Evolutionary conservation across 108 stramenopile genomes (phyloP), one percentile per base, ranked within the genome.

Genomic region (Nannochloropsis salina): DNA sequence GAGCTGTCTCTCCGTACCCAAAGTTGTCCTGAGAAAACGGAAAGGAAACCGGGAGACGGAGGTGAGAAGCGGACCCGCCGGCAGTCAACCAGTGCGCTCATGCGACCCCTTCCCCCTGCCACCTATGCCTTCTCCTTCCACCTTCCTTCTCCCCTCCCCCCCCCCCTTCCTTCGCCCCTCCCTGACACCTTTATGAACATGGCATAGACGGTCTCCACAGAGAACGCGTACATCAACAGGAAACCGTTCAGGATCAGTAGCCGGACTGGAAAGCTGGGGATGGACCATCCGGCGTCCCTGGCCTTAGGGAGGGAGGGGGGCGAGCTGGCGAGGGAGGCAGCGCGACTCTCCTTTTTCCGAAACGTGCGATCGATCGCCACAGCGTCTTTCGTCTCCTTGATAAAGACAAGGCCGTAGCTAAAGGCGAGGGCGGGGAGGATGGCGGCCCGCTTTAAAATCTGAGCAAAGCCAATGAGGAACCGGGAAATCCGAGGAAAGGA

Each of bases 141-240:
- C n/a, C n/a, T n/a, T n/a, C n/a, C n/a, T n/a, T n/a, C n/a, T n/a
- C n/a, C n/a, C 61, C 61, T 74, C 61, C 61, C 61, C 61, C n/a
- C 2, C n/a, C 61, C 61, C 61, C n/a, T 74, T n/a, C 61, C 4
- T 2, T 2, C 61, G 2, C 61, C 61, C 61, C n/a, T n/a, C 61
- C 5, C 61, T 15, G 20, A 11, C 41, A 88, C 87, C 89, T 91
- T 89, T 44, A 91, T 80, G 80, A 91, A 90, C 89, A 90, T 90
- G 41, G 89, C 90, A 80, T 91, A 91, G 43, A 91, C 84, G 42
- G 89, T 89, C n/a, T n/a, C n/a, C n/a, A n/a, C n/a, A 31, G 90
- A 86, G 21, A 91, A 90, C 42, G 90, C 90, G 80, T 89, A 91
- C 90, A 91, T 90, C 12, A 91, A 43, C 79, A 87, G 42, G 74